These are phyloP conservation scores for Xanthoconium purpureum DNA, from an alignment of 768 basidiomycete species.

Conservation along the genomic window DNA sequence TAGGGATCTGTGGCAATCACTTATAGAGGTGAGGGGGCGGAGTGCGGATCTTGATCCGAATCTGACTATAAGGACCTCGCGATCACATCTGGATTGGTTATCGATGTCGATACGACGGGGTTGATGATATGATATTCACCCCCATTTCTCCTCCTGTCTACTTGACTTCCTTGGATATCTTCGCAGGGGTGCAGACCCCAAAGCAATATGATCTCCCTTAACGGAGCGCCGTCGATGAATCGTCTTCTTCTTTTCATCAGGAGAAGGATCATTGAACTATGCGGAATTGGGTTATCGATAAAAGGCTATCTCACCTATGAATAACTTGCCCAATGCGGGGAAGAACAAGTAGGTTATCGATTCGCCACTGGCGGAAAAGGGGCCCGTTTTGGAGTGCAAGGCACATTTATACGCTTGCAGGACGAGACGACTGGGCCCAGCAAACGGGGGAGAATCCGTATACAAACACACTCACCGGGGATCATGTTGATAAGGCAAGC, in stretches of 20 bases:
- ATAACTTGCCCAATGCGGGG: slow-evolving; percentile 15
- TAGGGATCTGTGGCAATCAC: slow-evolving; percentile 29
- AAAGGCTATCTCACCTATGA: slow-evolving; percentile 25
- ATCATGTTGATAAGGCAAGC: slow-evolving; percentile 5
- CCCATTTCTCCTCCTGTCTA: slow-evolving; percentile 1
- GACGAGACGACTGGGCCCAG: background rate
- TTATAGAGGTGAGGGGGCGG: slow-evolving; percentile 49
- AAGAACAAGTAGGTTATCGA: slow-evolving; percentile 15
- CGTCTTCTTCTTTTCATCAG: background rate
- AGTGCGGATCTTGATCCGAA: slow-evolving; percentile 79
- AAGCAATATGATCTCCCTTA: background rate
- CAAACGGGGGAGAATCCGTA: background rate
- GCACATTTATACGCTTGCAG: slow-evolving; percentile 11
- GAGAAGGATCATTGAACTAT: background rate
- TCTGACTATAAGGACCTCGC: slow-evolving; percentile 25
- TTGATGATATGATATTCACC: slow-evolving; percentile 13
- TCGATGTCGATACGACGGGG: slow-evolving; percentile 27
- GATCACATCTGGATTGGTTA: slow-evolving; percentile 24
- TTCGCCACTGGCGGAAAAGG: slow-evolving; percentile 4
- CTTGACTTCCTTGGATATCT: background rate
- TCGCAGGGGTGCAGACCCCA: background rate
- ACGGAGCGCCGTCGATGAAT: background rate
- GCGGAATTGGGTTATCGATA: slow-evolving; percentile 19
- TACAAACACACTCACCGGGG: background rate
- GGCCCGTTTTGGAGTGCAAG: background rate